A percentile compares a stretch with the other conserved stretches of the same genome.
phyloP scores from a whole-genome alignment of 441 rosid species.

The Adansonia madagascariensis region DNA sequence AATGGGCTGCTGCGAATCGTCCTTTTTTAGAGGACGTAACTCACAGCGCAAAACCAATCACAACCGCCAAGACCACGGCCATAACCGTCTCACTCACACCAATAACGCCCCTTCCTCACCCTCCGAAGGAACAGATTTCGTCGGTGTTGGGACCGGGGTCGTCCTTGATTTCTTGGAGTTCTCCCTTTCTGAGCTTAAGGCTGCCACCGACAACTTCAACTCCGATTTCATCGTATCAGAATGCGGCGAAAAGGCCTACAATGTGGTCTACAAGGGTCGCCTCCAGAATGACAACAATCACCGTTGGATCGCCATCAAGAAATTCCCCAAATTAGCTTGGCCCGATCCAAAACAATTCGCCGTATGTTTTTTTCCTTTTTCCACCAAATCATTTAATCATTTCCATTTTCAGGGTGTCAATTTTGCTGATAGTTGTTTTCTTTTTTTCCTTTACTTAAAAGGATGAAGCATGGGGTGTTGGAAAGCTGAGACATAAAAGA shows the following conservation, averaged over 20 bases:
- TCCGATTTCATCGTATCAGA: slow-evolving; percentile 71
- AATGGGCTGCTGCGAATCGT: slow-evolving; percentile 88
- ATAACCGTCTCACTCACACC: slow-evolving; percentile 24
- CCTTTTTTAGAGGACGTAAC: slow-evolving; percentile 37
- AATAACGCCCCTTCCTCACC: slow-evolving; percentile 33
- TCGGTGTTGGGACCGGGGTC: slow-evolving; percentile 35
- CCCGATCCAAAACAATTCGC: slow-evolving; percentile 90
- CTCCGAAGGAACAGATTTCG: slow-evolving; percentile 38
- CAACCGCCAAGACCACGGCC: slow-evolving; percentile 19
- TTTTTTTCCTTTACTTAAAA: slow-evolving; percentile 25
- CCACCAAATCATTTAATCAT: background rate
- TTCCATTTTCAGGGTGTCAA: slow-evolving; percentile 34
- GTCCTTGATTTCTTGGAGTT: slow-evolving; percentile 60
- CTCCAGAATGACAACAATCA: slow-evolving; percentile 49
- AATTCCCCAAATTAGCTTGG: slow-evolving; percentile 74
- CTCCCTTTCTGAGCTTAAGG: slow-evolving; percentile 70
- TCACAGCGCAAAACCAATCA: slow-evolving; percentile 23
- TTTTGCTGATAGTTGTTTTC: background rate
- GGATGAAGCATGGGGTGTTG: slow-evolving; percentile 84
- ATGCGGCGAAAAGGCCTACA: slow-evolving; percentile 74
- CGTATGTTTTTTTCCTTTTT: slow-evolving; percentile 38
- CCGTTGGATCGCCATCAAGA: slow-evolving; percentile 75
- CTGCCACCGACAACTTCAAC: slow-evolving; percentile 83
- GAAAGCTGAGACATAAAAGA: slow-evolving; percentile 72
- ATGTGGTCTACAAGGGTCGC: slow-evolving; percentile 76